These are phyloP conservation scores for Boletus tylopilopsis DNA, from an alignment of 768 basidiomycete species.

Conservation along the genomic window DNA sequence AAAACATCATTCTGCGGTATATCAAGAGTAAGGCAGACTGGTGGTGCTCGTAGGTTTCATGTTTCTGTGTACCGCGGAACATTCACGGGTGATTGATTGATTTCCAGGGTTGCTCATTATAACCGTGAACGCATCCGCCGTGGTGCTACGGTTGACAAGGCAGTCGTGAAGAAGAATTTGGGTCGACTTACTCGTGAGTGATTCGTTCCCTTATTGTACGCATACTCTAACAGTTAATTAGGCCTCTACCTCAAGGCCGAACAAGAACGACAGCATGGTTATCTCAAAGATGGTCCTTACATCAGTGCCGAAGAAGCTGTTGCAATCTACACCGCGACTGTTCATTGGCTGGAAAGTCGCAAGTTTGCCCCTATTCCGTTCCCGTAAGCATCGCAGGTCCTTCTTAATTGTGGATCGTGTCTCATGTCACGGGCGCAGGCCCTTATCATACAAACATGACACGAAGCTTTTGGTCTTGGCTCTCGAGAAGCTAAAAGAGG, in stretches of 20 bases:
- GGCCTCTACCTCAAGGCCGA: slow-evolving; percentile 96
- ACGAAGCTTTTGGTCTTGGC: slow-evolving; percentile 96
- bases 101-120: slow-evolving; percentile 83
- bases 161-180: slow-evolving; percentile 98
- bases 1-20: slow-evolving; percentile 97
- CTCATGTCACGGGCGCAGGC: slow-evolving; percentile 40
- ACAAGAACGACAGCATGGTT: slow-evolving; percentile 97
- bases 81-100: slow-evolving; percentile 1
- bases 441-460: slow-evolving; percentile 98
- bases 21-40: slow-evolving; percentile 99
- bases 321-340: slow-evolving; percentile 96
- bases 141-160: slow-evolving; percentile 96
- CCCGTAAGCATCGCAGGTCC: slow-evolving; percentile 56
- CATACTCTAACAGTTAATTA: slow-evolving; percentile 23
- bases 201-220: neutral
- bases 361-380: slow-evolving; percentile 99
- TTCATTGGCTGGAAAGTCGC: slow-evolving; percentile 97
- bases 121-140: slow-evolving; percentile 97
- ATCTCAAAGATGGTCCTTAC: slow-evolving; percentile 98
- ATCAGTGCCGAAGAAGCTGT: slow-evolving; percentile 99
- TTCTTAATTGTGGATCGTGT: neutral
- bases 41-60: slow-evolving; percentile 80
- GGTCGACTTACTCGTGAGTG: slow-evolving; percentile 89
- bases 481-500: slow-evolving; percentile 97
- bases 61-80: neutral